Percentiles rank a stretch among this genome's conserved stretches.
These are phyloP conservation scores for Sclerotinia glacialis DNA, from an alignment of 2,329 filamentous ascomycete species.

Conservation along the genomic window DNA sequence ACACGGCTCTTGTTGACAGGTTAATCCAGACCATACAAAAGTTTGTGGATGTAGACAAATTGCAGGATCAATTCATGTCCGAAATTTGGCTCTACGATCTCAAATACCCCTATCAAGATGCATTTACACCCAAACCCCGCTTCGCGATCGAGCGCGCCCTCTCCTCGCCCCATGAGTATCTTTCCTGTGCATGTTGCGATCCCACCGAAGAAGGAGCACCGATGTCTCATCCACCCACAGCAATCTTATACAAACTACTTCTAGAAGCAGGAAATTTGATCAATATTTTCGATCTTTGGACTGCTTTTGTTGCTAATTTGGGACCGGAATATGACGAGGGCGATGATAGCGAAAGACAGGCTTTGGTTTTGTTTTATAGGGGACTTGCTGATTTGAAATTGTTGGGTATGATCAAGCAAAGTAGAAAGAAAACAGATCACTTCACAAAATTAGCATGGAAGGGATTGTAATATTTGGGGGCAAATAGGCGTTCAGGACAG, in stretches of 20 bases:
- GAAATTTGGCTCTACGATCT: conserved; percentile 77
- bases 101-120: conserved; percentile 65
- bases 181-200: conserved; percentile 68
- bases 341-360: conserved; percentile 52
- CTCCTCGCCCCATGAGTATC: conserved; percentile 70
- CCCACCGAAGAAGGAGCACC: conserved; percentile 49
- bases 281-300: conserved; percentile 78
- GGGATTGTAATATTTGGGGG: conserved; percentile 54
- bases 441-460: conserved; percentile 80
- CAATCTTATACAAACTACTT: conserved; percentile 76
- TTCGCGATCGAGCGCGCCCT: conserved; percentile 69
- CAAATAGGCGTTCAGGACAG: neutral
- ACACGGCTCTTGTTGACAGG: conserved; percentile 62
- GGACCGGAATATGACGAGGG: conserved; percentile 31
- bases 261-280: conserved; percentile 73
- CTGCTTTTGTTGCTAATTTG: conserved; percentile 67
- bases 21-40: conserved; percentile 51
- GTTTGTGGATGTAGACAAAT: conserved; percentile 44
- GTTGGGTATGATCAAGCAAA: conserved; percentile 84
- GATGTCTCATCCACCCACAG: conserved; percentile 64
- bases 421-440: conserved; percentile 89
- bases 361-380: conserved; percentile 77
- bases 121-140: conserved; percentile 72
- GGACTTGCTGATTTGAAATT: conserved; percentile 80
- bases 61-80: conserved; percentile 55